A percentile compares a stretch with the other conserved stretches of the same genome.
phyloP scores from a whole-genome alignment of 768 basidiomycete genomes.

The Pleurotus platypus region DNA sequence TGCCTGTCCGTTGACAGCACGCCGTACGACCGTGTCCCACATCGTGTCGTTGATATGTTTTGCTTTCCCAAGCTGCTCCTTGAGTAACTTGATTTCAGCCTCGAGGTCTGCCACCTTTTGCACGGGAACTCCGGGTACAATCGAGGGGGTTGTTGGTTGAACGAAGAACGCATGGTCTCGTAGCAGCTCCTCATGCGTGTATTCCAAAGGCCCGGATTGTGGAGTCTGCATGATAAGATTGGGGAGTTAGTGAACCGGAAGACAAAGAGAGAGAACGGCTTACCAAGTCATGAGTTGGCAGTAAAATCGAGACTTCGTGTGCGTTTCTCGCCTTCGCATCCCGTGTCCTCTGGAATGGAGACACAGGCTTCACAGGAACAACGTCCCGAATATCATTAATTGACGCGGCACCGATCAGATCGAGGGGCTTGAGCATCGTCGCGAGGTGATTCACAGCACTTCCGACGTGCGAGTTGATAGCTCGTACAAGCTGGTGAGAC shows the following conservation, averaged over 20 bases:
- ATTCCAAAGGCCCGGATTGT: slow-evolving; percentile 32
- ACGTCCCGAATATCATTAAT: slow-evolving; percentile 45
- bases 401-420: slow-evolving; percentile 62
- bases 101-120: slow-evolving; percentile 69
- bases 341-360: slow-evolving; percentile 69
- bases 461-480: slow-evolving; percentile 69
- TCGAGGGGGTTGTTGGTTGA: slow-evolving; percentile 32
- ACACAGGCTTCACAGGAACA: slow-evolving; percentile 63
- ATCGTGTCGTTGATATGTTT: slow-evolving; percentile 91
- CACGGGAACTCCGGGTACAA: slow-evolving; percentile 33
- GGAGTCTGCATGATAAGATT: background rate
- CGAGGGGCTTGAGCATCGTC: slow-evolving; percentile 82
- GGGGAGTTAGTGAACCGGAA: background rate
- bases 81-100: slow-evolving; percentile 61
- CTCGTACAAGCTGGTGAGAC: slow-evolving; percentile 86
- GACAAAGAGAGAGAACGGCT: slow-evolving; percentile 10
- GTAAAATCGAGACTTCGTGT: slow-evolving; percentile 67
- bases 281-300: slow-evolving; percentile 47
- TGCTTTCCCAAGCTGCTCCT: slow-evolving; percentile 73
- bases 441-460: slow-evolving; percentile 67
- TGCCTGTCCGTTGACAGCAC: slow-evolving; percentile 21
- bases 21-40: slow-evolving; percentile 85
- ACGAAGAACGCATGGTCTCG: slow-evolving; percentile 69
- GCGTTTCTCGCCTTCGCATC: slow-evolving; percentile 63
- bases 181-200: slow-evolving; percentile 52